Evolutionary conservation across 2,329 filamentous ascomycete genomes (phyloP).

Genomic region (Albophoma yamanashiensis): DNA sequence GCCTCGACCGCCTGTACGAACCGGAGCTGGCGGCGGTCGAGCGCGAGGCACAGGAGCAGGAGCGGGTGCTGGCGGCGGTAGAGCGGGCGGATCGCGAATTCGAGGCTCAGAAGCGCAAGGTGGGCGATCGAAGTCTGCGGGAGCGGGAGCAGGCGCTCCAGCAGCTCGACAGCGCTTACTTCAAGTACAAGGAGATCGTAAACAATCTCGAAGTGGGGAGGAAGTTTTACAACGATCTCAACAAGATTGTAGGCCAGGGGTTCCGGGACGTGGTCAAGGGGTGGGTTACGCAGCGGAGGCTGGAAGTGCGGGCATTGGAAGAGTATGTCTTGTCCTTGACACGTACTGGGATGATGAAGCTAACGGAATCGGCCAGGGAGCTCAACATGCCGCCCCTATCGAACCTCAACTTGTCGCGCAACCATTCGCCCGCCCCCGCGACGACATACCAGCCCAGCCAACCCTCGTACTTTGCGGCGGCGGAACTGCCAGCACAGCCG

Average conservation of each 20-base stretch:
- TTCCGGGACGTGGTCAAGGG: slow-evolving; percentile 70
- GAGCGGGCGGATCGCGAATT: slow-evolving; percentile 71
- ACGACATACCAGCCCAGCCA: slow-evolving; percentile 5
- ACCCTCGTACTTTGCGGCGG: slow-evolving; percentile 5
- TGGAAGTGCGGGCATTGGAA: slow-evolving; percentile 72
- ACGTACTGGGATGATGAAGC: background rate
- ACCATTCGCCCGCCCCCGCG: slow-evolving; percentile 9
- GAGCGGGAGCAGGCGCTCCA: slow-evolving; percentile 84
- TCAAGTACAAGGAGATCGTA: slow-evolving; percentile 94
- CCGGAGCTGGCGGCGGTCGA: slow-evolving; percentile 60
- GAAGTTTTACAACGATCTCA: slow-evolving; percentile 96
- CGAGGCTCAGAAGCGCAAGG: slow-evolving; percentile 55
- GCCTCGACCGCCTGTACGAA: slow-evolving; percentile 68
- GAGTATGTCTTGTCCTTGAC: slow-evolving; percentile 38
- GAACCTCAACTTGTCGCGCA: slow-evolving; percentile 27
- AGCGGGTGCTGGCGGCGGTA: slow-evolving; percentile 57
- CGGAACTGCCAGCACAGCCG: slow-evolving; percentile 2
- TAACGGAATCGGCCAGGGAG: slow-evolving; percentile 24
- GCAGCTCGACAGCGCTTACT: slow-evolving; percentile 79
- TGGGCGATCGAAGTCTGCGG: slow-evolving; percentile 47
- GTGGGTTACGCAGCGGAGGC: slow-evolving; percentile 71
- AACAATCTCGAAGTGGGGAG: slow-evolving; percentile 82
- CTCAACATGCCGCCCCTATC: slow-evolving; percentile 40
- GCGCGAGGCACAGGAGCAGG: slow-evolving; percentile 67
- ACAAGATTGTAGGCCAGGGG: slow-evolving; percentile 65